A percentile compares a stretch with the other conserved stretches of the same genome.
Conservation (phyloP, 2,329 filamentous ascomycete genomes). For the Ascochyta pisi region DNA sequence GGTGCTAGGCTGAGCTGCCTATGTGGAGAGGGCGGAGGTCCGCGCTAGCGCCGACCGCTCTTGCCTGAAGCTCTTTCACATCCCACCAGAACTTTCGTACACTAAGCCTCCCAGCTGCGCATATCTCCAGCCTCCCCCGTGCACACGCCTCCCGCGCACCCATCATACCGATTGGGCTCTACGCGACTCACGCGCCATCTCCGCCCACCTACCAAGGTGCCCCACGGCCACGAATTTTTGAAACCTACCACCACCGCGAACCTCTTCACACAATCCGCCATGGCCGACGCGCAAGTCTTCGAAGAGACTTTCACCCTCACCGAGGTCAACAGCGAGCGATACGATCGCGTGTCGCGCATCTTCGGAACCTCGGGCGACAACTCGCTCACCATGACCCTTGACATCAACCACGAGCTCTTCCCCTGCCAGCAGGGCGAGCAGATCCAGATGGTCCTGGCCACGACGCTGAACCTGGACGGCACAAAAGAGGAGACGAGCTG, state of each 20-base stretch:
- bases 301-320: conserved; percentile 90
- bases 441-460: conserved; percentile 81
- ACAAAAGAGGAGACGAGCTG: conserved; percentile 66
- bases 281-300: conserved; percentile 90
- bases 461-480: conserved; percentile 85
- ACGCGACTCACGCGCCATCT: not conserved
- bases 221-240: conserved; percentile 3
- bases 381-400: conserved; percentile 79
- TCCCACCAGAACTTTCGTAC: conserved; percentile 8
- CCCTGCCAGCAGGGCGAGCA: conserved; percentile 76
- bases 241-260: too few species aligned
- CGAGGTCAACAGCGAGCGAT: conserved; percentile 81
- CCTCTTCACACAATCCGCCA: conserved; percentile 47
- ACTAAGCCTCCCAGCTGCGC: not conserved
- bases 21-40: conserved; percentile 9
- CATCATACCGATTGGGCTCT: not conserved
- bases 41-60: conserved; percentile 10
- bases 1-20: not conserved
- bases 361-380: conserved; percentile 78
- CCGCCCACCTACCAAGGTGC: not conserved
- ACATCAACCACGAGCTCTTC: conserved; percentile 94
- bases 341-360: conserved; percentile 92
- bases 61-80: conserved; percentile 25
- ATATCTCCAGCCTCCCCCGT: not conserved
- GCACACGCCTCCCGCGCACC: not conserved